A percentile compares a stretch with the other conserved stretches of the same genome.
These are phyloP conservation scores for Ceratobasidium sp. DNA, from an alignment of 1,284 basidiomycete genomes.

Conservation along the genomic window DNA sequence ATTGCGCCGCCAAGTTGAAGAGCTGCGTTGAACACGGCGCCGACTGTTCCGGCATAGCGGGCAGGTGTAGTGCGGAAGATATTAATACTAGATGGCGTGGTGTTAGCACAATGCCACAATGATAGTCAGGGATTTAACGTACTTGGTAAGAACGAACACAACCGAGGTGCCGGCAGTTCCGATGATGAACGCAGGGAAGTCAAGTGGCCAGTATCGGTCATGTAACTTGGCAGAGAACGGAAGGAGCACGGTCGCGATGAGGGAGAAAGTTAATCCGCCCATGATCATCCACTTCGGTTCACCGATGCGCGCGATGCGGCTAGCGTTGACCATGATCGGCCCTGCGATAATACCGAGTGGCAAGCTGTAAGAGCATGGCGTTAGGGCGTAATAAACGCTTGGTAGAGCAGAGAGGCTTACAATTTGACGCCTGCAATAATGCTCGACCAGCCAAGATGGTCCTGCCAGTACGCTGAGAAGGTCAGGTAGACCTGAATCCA, in stretches of 20 bases:
- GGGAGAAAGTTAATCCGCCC: constrained; percentile 58
- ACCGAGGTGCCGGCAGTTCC: constrained; percentile 34
- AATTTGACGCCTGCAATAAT: constrained; percentile 56
- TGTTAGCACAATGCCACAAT: not conserved
- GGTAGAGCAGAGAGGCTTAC: not conserved
- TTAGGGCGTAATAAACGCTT: not conserved
- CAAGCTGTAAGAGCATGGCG: not conserved
- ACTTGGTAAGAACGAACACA: constrained; percentile 38
- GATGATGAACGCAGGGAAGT: constrained; percentile 63
- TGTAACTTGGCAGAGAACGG: constrained; percentile 59
- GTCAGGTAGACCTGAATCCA: constrained; percentile 49
- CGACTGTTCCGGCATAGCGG: constrained; percentile 46
- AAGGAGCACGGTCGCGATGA: constrained; percentile 62
- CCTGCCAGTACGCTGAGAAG: constrained; percentile 58
- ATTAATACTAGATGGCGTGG: constrained; percentile 8
- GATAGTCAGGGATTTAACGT: not conserved
- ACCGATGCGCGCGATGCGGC: constrained; percentile 58
- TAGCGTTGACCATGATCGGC: constrained; percentile 58
- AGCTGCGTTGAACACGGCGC: constrained; percentile 49
- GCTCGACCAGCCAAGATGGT: constrained; percentile 57
- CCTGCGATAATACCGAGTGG: constrained; percentile 50
- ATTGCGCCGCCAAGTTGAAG: constrained; percentile 49
- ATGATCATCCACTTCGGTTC: constrained; percentile 65
- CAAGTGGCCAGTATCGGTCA: constrained; percentile 62
- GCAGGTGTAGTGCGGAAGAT: constrained; percentile 43